phyloP scores from a whole-genome alignment of 192 early-diverging fungal species.

The Haplosporangium gracile region DNA sequence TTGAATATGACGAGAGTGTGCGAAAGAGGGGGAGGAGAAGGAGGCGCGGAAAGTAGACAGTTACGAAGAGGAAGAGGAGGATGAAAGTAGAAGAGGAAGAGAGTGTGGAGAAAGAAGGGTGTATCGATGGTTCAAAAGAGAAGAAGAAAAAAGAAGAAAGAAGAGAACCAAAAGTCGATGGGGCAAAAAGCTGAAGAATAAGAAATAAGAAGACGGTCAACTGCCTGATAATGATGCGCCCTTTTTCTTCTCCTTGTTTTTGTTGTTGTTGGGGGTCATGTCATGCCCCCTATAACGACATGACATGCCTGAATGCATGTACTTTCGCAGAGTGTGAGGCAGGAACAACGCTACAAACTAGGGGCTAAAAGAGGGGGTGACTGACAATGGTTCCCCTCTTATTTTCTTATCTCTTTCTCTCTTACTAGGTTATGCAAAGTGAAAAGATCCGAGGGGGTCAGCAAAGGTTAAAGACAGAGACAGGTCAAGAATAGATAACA shows the following conservation, averaged over 20 bases:
- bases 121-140: background rate
- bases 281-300: background rate
- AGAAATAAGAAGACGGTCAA: background rate
- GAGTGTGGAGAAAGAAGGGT: background rate
- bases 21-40: no score
- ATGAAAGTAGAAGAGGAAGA: background rate
- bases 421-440: no score
- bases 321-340: background rate
- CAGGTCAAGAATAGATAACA: no score
- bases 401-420: no score
- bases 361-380: background rate
- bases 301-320: background rate
- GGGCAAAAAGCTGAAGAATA: background rate
- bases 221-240: constrained; percentile 6
- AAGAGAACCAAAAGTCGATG: background rate
- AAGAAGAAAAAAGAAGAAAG: background rate
- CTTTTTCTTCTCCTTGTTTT: constrained; percentile 4
- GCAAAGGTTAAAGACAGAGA: no score
- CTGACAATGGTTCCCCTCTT: no score
- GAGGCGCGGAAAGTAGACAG: background rate
- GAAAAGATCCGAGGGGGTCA: no score
- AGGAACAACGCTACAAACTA: background rate
- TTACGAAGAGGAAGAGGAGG: background rate
- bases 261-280: constrained; percentile 2
- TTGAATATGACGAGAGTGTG: background rate